These are phyloP conservation scores for Scheffersomyces spartinae DNA, from an alignment of 805 yeast species.

Conservation along the genomic window DNA sequence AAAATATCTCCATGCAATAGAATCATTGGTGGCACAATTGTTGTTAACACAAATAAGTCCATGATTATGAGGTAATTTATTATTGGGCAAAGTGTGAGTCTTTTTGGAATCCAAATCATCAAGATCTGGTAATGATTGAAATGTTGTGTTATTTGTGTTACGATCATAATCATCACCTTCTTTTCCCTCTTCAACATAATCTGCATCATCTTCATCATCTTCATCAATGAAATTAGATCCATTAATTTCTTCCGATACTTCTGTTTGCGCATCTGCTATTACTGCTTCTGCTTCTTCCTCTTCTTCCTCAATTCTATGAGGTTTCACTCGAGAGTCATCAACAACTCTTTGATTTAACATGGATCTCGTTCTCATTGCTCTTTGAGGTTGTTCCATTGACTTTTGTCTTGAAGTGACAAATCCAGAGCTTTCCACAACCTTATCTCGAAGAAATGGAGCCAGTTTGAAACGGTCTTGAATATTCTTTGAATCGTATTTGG, in stretches of 20 bases:
- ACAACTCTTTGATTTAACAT: slow-evolving; percentile 28
- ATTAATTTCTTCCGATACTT: slow-evolving; percentile 11
- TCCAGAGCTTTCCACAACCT: slow-evolving; percentile 29
- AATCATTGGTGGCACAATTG: slow-evolving; percentile 25
- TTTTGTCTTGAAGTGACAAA: too few relatives aligned
- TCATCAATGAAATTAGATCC: slow-evolving; percentile 7
- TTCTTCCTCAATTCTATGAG: too few relatives aligned
- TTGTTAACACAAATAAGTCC: slow-evolving; percentile 28
- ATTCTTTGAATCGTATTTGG: slow-evolving; percentile 27
- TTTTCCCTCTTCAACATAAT: slow-evolving; percentile 14
- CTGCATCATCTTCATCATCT: slow-evolving; percentile 11
- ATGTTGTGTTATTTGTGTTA: slow-evolving; percentile 10
- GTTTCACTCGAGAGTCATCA: too few relatives aligned
- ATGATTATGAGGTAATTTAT: slow-evolving; percentile 26
- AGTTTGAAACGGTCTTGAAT: slow-evolving; percentile 33
- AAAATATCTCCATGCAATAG: slow-evolving; percentile 34
- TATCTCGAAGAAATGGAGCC: slow-evolving; percentile 32
- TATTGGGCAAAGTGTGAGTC: slow-evolving; percentile 28
- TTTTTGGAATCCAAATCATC: slow-evolving; percentile 33
- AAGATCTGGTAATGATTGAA: slow-evolving; percentile 30
- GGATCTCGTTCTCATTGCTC: slow-evolving; percentile 33
- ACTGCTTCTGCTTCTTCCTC: too few relatives aligned
- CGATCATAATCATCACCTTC: slow-evolving; percentile 16
- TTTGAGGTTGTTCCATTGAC: slow-evolving; percentile 16
- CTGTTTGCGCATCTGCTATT: too few relatives aligned